A percentile compares a stretch with the other conserved stretches of the same genome.
phyloP scores from a whole-genome alignment of 2,329 filamentous ascomycete genomes.

The Aspergillus sp. region DNA sequence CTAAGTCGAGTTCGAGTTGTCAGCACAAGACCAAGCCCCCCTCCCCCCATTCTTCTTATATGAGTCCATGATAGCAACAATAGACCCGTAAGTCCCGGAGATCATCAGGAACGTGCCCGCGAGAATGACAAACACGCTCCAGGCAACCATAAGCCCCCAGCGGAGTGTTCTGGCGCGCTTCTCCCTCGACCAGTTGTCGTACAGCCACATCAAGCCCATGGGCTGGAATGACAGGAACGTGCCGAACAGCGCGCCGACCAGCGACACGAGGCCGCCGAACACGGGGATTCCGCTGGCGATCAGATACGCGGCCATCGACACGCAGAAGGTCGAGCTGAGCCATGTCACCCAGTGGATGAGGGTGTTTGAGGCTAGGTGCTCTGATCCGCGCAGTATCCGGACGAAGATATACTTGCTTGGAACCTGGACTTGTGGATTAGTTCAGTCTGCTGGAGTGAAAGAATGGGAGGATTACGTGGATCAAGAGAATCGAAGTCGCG shows the following conservation, averaged over 20 bases:
- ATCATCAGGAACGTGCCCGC: conserved; percentile 36
- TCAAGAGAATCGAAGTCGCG: conserved; percentile 10
- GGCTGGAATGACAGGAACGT: conserved; percentile 12
- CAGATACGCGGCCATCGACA: conserved; percentile 10
- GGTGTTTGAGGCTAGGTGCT: conserved; percentile 9
- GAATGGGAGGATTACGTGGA: too few relatives aligned
- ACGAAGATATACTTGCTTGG: conserved; percentile 11
- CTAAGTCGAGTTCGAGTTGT: too few relatives aligned
- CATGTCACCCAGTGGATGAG: conserved; percentile 11
- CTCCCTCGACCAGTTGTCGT: conserved; percentile 22
- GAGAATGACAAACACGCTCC: conserved; percentile 26
- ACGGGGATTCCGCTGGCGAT: conserved; percentile 14
- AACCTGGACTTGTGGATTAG: conserved; percentile 1
- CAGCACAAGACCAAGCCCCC: conserved; percentile 35
- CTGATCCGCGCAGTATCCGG: conserved; percentile 8
- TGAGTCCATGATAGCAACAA: conserved; percentile 31
- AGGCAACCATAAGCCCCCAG: conserved; percentile 14
- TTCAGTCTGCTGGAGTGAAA: too few relatives aligned
- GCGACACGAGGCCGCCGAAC: conserved; percentile 10
- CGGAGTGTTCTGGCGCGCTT: conserved; percentile 7
- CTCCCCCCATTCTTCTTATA: conserved; percentile 29
- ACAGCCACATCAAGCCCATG: conserved; percentile 17
- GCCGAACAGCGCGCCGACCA: conserved; percentile 13
- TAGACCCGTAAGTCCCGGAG: conserved; percentile 37
- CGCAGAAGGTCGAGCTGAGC: conserved; percentile 10